These are phyloP conservation scores for Quercus suber DNA, from an alignment of 306 rosid genomes.

Conservation along the genomic window DNA sequence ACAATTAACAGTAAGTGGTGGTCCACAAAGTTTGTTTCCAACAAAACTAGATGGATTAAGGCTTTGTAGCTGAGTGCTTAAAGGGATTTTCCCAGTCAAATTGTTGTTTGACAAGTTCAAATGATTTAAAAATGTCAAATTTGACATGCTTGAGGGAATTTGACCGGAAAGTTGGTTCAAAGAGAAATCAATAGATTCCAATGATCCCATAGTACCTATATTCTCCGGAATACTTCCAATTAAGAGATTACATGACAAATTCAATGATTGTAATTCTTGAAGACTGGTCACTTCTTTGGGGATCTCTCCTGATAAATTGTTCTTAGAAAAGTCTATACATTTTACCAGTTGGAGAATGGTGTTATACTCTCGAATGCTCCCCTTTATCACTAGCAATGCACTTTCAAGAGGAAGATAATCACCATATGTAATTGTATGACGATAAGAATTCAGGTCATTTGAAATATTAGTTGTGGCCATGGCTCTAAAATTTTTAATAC, in stretches of 20 bases:
- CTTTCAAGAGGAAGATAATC: too few relatives aligned
- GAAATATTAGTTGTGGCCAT: not conserved
- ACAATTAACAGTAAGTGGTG: too few relatives aligned
- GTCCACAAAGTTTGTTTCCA: too few relatives aligned
- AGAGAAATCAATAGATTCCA: conserved; percentile 16
- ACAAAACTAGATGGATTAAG: rapidly evolving
- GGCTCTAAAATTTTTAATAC: not conserved
- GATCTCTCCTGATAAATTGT: too few relatives aligned
- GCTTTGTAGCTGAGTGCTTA: not conserved
- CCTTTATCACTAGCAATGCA: too few relatives aligned
- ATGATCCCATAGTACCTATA: not conserved
- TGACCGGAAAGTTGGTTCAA: conserved; percentile 6
- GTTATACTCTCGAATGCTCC: too few relatives aligned
- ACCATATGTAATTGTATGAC: too few relatives aligned
- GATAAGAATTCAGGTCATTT: too few relatives aligned
- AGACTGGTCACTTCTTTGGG: too few relatives aligned
- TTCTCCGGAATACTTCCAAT: not conserved
- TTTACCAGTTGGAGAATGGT: too few relatives aligned
- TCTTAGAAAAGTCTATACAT: too few relatives aligned
- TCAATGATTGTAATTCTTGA: too few relatives aligned
- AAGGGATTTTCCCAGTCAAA: conserved; percentile 7
- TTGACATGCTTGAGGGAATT: conserved; percentile 2
- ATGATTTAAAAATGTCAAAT: not conserved
- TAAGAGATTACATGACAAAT: not conserved
- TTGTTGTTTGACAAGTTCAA: not conserved